Base-by-base conservation (phyloP, 768 basidiomycete genomes). In the Tricholomella constricta region DNA sequence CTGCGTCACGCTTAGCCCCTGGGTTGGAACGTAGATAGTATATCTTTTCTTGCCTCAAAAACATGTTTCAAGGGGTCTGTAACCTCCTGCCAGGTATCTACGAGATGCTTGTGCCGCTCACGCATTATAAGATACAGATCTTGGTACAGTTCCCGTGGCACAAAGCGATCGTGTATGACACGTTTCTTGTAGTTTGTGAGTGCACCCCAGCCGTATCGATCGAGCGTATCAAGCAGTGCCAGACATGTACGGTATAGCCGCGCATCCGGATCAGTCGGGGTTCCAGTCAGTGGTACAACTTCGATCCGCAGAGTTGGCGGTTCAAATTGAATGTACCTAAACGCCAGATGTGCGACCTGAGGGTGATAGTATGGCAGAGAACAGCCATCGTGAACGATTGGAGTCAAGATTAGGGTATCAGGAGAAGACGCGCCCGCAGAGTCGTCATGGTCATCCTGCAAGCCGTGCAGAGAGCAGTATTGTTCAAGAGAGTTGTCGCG, bases 61-160 rank as follows among this genome's bases (percentile, higher is more conserved):
- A 95, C 90, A 69, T 95, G 93, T 67, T 95, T 95, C 37, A 86
- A 63, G 1, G 93, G 91, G 67, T 95, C 91, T 0, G 93, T 95
- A 6, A 77, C 81, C 60, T 94, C 90, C 41, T 78, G 77, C 93
- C 93, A 95, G 5, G 78, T 78, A 60, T 80, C 72, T 3, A 92
- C 81, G 9, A 93, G 71, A 62, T 86, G 80, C 59, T 88, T 89
- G 70, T 97, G 85, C 10, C 90, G 77, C 62, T 92, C 91, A 51
- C 95, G 83, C 82, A 98, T 86, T 8, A 84, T 61, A 22, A 94
- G 82, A 60, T 98, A 98, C 9, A 95, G 69, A 67, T 98, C 96
- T 61, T 98, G 96, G 62, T 95, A 98, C 1, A 68, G 61, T 51
- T 93, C 90, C 15, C 89, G 75, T 0, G 83, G 78, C 4, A 96